Conservation (phyloP, 352 stramenopile genomes). For the Aphanomyces cochlioides region DNA sequence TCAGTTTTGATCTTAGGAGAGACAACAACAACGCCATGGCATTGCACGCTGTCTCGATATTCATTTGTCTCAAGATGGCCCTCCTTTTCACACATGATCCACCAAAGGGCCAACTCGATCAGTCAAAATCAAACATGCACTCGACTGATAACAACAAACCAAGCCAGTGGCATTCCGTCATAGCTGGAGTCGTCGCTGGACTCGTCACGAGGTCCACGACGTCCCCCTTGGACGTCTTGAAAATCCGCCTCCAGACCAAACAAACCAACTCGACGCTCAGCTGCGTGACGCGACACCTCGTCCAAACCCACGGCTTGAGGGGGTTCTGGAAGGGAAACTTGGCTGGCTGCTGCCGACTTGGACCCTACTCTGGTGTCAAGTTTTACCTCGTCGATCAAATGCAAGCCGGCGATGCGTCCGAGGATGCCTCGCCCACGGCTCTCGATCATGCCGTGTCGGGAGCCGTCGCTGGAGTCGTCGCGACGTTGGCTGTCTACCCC, state of each 20-base stretch:
- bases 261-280: background rate
- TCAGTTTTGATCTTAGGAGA: too few species aligned
- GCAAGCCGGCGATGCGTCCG: slow-evolving; percentile 36
- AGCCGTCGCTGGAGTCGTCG: slow-evolving; percentile 54
- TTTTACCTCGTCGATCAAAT: slow-evolving; percentile 75
- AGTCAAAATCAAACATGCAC: background rate
- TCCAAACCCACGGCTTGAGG: slow-evolving; percentile 53
- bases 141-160: background rate
- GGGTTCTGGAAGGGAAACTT: slow-evolving; percentile 79
- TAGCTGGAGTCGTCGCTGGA: slow-evolving; percentile 66
- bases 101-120: slow-evolving; percentile 12
- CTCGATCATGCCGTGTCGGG: slow-evolving; percentile 54
- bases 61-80: too few species aligned
- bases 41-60: too few species aligned
- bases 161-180: slow-evolving; percentile 44
- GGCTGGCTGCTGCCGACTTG: slow-evolving; percentile 68
- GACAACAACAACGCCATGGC: too few species aligned
- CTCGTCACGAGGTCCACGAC: slow-evolving; percentile 78
- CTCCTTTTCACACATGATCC: too few species aligned
- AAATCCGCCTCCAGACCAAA: slow-evolving; percentile 80
- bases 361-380: slow-evolving; percentile 72
- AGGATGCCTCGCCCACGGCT: slow-evolving; percentile 40
- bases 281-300: slow-evolving; percentile 32
- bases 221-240: slow-evolving; percentile 75
- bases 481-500: slow-evolving; percentile 69